Evolutionary conservation across 148 eudicot genomes (phyloP), one percentile per base, ranked within the genome.

Genomic region (Agrostemma githago): DNA sequence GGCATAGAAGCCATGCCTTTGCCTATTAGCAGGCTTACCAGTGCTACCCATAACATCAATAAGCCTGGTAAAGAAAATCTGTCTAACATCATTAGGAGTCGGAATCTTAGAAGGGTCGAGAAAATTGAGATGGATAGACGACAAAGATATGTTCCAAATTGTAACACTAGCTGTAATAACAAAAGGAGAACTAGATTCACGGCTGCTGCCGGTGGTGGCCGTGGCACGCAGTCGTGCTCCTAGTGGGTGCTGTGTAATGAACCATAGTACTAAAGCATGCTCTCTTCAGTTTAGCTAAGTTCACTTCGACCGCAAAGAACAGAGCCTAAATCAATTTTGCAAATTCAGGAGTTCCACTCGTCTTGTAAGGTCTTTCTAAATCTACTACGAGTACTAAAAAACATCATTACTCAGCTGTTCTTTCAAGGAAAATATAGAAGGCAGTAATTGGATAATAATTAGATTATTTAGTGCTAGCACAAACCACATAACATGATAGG

Each of bases 1-100:
- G 98, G 98, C 17, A 76, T 91, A 51, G 98, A 93, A 60, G 92
- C 91, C 16, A 83, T 93, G 84, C 97, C 97, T 1, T 72, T 87
- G 72, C 91, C 96, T 5, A 68, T 86, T 38, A 69, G 71, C 26
- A 79, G 64, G 41, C 70, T 74, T 69, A 40, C 74, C 44, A 54
- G 41, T 8, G 62, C 6, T 58, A 79, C 26, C 75, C 56, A 51
- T n/a, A 51, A 51, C 11, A 16, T 9, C 21, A 78, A 66, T 11
- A 72, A 38, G 59, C 5, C 76, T 3, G 54, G 70, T 4, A 85
- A 78, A 20, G 82, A 86, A 37, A 85, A 77, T 77, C 57, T 78
- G 73, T 70, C 81, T 6, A 81, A 58, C 3, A 48, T 53, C 38
- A 78, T 76, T 44, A 85, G 70, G 81, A 82, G 66, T 71, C 86